Evolutionary conservation across 2,329 filamentous ascomycete genomes (phyloP).

Genomic region (Sordariomycetes sp.): DNA sequence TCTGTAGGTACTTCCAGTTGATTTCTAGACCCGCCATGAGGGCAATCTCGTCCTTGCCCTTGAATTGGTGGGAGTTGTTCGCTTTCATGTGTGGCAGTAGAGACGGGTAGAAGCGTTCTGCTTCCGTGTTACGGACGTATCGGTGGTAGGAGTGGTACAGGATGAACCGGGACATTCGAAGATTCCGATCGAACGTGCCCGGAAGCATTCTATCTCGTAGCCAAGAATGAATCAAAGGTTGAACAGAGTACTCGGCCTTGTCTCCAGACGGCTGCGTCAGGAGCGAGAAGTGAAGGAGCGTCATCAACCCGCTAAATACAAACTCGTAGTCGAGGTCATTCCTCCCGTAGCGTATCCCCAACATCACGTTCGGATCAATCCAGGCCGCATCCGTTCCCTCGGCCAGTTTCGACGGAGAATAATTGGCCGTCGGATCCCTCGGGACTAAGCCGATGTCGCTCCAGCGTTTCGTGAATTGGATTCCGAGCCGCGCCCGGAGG

Average conservation of each 20-base stretch:
- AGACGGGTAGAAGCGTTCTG: slow-evolving; percentile 1
- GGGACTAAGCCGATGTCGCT: neutral
- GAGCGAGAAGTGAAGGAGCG: slow-evolving; percentile 10
- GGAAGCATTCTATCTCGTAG: neutral
- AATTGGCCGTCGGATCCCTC: neutral
- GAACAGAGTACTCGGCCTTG: neutral
- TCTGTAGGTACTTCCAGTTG: slow-evolving; percentile 2
- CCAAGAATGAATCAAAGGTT: neutral
- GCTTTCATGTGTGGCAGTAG: slow-evolving; percentile 4
- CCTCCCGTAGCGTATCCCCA: neutral
- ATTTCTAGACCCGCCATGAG: neutral
- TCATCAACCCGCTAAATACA: neutral
- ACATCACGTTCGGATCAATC: neutral
- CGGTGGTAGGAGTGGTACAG: neutral
- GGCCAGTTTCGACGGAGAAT: no score
- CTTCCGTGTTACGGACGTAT: neutral
- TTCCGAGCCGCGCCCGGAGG: slow-evolving; percentile 5
- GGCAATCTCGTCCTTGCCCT: neutral
- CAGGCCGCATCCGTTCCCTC: no score
- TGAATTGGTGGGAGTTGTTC: neutral
- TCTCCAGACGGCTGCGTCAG: slow-evolving; percentile 5
- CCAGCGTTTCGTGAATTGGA: slow-evolving; percentile 1
- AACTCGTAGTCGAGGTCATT: neutral
- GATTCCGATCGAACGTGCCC: neutral
- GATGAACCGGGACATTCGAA: neutral